Evolutionary conservation across 306 rosid species (phyloP).

Genomic region (Purshia tridentata): DNA sequence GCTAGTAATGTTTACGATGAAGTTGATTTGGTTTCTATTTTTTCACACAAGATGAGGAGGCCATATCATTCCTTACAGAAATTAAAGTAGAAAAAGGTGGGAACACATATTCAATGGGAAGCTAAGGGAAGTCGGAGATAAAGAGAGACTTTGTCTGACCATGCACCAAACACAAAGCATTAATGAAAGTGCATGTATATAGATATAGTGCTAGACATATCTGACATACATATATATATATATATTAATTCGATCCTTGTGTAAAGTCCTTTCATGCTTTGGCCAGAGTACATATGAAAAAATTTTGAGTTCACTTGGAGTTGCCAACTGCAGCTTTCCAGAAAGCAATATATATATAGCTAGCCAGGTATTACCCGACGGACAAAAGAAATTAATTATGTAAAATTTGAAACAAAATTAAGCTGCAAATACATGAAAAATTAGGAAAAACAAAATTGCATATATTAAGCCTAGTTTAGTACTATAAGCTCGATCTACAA

Average conservation of each 20-base stretch:
- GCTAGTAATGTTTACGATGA: no score
- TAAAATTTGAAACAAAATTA: no score
- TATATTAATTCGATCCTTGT: conserved; percentile 22
- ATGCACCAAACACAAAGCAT: conserved; percentile 28
- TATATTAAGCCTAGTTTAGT: no score
- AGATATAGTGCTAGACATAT: conserved; percentile 1
- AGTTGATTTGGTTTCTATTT: conserved; percentile 12
- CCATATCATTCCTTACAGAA: conserved; percentile 22
- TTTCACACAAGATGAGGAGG: conserved; percentile 17
- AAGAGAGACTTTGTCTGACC: conserved; percentile 17
- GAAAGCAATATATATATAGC: neutral
- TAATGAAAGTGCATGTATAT: conserved; percentile 16
- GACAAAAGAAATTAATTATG: no score
- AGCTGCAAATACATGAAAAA: no score
- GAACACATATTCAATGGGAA: conserved; percentile 1
- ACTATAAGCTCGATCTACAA: no score
- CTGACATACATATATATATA: conserved; percentile 33
- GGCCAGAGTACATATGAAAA: neutral
- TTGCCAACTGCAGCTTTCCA: conserved; percentile 13
- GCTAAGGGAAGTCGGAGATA: conserved; percentile 34
- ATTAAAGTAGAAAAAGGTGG: conserved; percentile 44
- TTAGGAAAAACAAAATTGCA: no score
- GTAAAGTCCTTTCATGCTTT: conserved; percentile 34
- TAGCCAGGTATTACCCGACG: neutral
- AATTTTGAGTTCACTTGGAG: conserved; percentile 11